phyloP scores from a whole-genome alignment of 306 rosid genomes.

The Luffa acutangula region DNA sequence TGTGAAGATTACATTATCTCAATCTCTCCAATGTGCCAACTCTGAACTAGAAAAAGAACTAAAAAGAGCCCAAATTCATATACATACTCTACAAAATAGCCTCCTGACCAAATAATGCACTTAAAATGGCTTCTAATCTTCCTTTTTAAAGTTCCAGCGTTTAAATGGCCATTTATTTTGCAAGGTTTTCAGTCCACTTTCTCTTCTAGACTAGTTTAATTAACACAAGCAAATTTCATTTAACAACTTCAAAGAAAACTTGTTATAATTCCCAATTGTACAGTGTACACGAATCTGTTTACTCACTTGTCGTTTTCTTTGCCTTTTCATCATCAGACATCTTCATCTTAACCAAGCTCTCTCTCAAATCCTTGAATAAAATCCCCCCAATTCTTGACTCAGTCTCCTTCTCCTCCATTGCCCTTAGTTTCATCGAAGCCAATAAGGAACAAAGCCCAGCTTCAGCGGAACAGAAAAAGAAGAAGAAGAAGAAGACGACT shows the following conservation, averaged over 20 bases:
- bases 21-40: neutral
- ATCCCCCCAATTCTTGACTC: neutral
- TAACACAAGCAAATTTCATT: neutral
- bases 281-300: neutral
- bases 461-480: no score
- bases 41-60: neutral
- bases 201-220: neutral
- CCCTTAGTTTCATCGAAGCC: slow-evolving; percentile 39
- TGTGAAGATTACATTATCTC: neutral
- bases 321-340: neutral
- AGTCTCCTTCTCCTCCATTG: slow-evolving; percentile 32
- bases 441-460: no score
- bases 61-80: neutral
- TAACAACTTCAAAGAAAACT: neutral
- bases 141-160: neutral
- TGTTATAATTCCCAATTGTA: neutral
- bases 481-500: no score
- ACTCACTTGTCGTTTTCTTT: slow-evolving; percentile 8
- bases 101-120: neutral
- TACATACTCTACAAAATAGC: neutral
- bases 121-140: neutral
- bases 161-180: neutral
- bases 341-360: neutral
- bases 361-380: neutral
- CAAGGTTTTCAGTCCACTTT: neutral